These are phyloP conservation scores for Sporisorium iseilematis-ciliati DNA, from an alignment of 1,284 basidiomycete genomes.

Conservation along the genomic window DNA sequence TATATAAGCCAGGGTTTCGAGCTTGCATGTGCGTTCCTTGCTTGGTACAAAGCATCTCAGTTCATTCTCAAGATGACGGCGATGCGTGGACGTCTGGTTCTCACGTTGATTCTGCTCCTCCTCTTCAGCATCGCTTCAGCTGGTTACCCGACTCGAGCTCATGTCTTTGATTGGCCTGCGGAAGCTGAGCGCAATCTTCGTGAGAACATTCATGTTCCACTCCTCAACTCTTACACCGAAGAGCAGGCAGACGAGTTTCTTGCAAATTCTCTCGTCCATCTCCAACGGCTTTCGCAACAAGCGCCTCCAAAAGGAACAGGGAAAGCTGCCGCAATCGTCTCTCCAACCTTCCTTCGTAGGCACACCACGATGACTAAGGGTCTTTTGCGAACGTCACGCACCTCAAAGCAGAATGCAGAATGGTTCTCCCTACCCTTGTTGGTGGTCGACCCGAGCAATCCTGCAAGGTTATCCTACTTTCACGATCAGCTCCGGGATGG, in stretches of 20 bases:
- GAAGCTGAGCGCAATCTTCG: neutral
- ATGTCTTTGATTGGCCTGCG: slow-evolving; percentile 3
- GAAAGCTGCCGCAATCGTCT: neutral
- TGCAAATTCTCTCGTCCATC: slow-evolving; percentile 13
- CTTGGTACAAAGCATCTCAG: neutral
- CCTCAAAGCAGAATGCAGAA: no score
- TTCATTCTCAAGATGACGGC: neutral
- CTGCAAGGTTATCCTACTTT: neutral
- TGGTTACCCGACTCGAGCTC: neutral
- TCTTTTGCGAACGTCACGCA: neutral
- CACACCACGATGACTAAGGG: neutral
- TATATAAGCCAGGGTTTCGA: neutral
- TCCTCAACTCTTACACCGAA: slow-evolving; percentile 8
- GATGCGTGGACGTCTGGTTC: neutral
- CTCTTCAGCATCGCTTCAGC: neutral
- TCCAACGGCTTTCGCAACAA: neutral
- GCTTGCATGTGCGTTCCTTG: neutral
- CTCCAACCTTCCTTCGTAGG: neutral
- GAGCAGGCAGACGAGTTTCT: slow-evolving; percentile 12
- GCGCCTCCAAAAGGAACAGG: no score
- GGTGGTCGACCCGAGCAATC: neutral
- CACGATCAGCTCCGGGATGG: neutral
- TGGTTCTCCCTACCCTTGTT: slow-evolving; percentile 13
- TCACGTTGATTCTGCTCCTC: neutral
- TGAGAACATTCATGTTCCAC: no score